phyloP scores from a whole-genome alignment of 768 basidiomycete genomes.

The Pleurotus pulmonarius region DNA sequence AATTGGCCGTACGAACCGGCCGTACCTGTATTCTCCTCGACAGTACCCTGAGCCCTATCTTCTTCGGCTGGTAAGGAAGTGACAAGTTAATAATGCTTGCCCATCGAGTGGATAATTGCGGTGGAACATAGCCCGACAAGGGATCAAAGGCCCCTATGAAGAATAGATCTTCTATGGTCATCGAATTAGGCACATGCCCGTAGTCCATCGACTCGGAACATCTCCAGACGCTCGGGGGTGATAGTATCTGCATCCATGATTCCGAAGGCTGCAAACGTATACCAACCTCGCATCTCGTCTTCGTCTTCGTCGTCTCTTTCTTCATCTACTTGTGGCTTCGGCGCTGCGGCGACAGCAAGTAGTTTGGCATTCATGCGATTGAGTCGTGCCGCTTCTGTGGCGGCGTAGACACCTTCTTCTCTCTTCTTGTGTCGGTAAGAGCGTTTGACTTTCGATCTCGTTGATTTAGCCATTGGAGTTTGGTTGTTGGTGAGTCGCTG shows the following conservation, averaged over 20 bases:
- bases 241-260: constrained; percentile 57
- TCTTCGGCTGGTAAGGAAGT: constrained; percentile 3
- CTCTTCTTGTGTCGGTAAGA: constrained; percentile 76
- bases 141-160: not conserved
- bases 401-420: constrained; percentile 71
- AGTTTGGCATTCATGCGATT: constrained; percentile 71
- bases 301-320: constrained; percentile 25
- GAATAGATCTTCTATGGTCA: not conserved
- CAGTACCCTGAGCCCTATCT: not conserved
- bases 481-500: not conserved
- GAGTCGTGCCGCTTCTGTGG: constrained; percentile 71
- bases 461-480: constrained; percentile 74
- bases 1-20: not conserved
- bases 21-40: constrained; percentile 4
- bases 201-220: constrained; percentile 16
- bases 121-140: not conserved
- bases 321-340: constrained; percentile 29
- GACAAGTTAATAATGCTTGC: constrained; percentile 2
- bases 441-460: constrained; percentile 79
- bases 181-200: constrained; percentile 3
- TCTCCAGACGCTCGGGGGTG: constrained; percentile 44
- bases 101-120: not conserved
- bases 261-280: constrained; percentile 51
- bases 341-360: constrained; percentile 37
- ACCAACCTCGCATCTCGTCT: constrained; percentile 62